These are phyloP conservation scores for Adansonia digitata DNA, from an alignment of 345 rosid species.

Conservation along the genomic window DNA sequence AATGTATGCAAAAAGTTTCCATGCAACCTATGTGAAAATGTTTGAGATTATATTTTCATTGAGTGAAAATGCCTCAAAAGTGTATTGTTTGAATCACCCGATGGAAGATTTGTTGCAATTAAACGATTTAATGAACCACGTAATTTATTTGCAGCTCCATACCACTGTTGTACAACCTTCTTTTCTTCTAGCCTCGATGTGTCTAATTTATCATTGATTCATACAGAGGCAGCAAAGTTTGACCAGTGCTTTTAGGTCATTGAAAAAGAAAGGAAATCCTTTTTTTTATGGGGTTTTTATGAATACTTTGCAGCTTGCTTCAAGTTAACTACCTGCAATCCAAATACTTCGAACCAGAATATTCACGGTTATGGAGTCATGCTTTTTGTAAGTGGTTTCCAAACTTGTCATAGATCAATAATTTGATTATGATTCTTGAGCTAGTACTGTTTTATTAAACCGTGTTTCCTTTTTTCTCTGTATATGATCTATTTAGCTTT, in stretches of 20 bases:
- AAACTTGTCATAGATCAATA: background rate
- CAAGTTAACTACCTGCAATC: conserved; percentile 66
- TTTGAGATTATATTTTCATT: background rate
- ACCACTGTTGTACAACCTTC: background rate
- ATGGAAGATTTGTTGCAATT: background rate
- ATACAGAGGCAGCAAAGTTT: background rate
- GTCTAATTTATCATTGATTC: background rate
- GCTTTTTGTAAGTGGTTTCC: conserved; percentile 63
- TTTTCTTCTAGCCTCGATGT: background rate
- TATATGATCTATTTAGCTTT: background rate
- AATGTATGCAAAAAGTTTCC: background rate
- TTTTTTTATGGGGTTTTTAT: background rate
- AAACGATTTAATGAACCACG: background rate
- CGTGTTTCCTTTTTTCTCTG: background rate
- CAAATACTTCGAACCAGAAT: conserved; percentile 61
- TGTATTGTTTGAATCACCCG: background rate
- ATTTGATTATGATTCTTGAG: background rate
- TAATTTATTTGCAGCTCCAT: conserved; percentile 2
- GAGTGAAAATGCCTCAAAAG: background rate
- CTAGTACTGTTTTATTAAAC: background rate
- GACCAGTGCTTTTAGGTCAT: background rate
- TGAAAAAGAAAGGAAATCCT: background rate
- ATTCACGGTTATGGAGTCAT: conserved; percentile 75
- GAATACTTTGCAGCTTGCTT: conserved; percentile 56
- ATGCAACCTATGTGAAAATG: background rate